Percentiles rank a stretch among this genome's conserved stretches.
Conservation (phyloP, 2,329 filamentous ascomycete species). For the Saccharata proteae region DNA sequence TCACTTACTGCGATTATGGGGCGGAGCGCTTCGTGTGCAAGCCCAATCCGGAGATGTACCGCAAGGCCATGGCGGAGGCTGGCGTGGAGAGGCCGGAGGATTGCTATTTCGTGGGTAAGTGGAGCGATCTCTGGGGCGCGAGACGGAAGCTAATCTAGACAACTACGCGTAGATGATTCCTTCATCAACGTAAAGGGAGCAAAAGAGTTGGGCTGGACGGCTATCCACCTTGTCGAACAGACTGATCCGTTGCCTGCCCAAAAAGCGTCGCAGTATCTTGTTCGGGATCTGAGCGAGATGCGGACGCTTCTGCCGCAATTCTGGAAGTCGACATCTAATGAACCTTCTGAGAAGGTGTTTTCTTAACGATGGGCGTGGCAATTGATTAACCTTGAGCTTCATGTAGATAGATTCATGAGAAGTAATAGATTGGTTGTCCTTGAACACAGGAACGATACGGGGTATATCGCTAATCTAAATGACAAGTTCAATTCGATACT, state of each 20-base stretch:
- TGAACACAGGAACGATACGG: too few species aligned
- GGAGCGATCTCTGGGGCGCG: background rate
- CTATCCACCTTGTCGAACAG: slow-evolving; percentile 75
- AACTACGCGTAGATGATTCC: slow-evolving; percentile 58
- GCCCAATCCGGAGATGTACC: slow-evolving; percentile 69
- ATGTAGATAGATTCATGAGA: too few species aligned
- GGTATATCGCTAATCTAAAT: too few species aligned
- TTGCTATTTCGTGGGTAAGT: slow-evolving; percentile 87
- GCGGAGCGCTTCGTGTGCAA: slow-evolving; percentile 70
- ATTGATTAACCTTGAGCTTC: too few species aligned
- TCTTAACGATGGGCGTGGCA: background rate
- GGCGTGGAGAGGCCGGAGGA: slow-evolving; percentile 53
- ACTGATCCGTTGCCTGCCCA: slow-evolving; percentile 49
- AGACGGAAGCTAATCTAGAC: background rate
- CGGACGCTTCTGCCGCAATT: slow-evolving; percentile 68
- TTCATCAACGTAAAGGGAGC: slow-evolving; percentile 69
- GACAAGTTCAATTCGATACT: too few species aligned
- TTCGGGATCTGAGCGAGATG: slow-evolving; percentile 64
- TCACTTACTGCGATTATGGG: slow-evolving; percentile 89
- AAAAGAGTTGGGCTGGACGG: slow-evolving; percentile 71
- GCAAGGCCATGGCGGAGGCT: slow-evolving; percentile 79
- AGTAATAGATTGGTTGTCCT: too few species aligned
- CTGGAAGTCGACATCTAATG: slow-evolving; percentile 47
- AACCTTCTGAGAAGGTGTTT: slow-evolving; percentile 5
- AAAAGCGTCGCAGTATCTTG: slow-evolving; percentile 60